A percentile compares a stretch with the other conserved stretches of the same genome.
phyloP scores from a whole-genome alignment of 2,329 filamentous ascomycete genomes.

The Dothidotthia symphoricarpi region DNA sequence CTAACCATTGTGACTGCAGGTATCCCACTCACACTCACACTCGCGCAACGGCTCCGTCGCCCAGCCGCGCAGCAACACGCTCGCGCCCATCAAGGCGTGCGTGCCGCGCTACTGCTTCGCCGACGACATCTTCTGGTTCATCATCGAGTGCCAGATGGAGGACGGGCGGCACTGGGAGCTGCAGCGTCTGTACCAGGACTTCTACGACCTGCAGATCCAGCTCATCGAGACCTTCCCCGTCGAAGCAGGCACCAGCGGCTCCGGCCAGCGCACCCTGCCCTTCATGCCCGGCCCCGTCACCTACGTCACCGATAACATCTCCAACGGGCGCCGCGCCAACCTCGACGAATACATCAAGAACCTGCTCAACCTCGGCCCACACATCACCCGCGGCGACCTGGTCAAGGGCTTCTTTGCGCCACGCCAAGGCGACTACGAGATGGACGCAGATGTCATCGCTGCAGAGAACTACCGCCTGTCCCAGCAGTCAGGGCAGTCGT shows the following conservation, averaged over 20 bases:
- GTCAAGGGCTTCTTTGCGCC: constrained; percentile 91
- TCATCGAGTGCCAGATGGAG: constrained; percentile 87
- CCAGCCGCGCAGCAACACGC: constrained; percentile 38
- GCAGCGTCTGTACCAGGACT: constrained; percentile 94
- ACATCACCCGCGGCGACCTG: constrained; percentile 80
- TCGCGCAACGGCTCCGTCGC: constrained; percentile 38
- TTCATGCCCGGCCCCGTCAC: constrained; percentile 99
- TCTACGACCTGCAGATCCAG: constrained; percentile 97
- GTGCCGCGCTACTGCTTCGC: constrained; percentile 94
- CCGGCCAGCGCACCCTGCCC: constrained; percentile 73
- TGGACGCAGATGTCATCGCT: constrained; percentile 65
- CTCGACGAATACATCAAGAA: constrained; percentile 95
- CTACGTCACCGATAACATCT: constrained; percentile 97
- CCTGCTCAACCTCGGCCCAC: constrained; percentile 74
- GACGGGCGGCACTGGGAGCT: constrained; percentile 91
- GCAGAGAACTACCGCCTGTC: constrained; percentile 74
- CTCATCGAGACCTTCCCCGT: constrained; percentile 87
- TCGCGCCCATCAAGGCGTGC: constrained; percentile 76
- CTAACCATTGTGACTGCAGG: constrained; percentile 18
- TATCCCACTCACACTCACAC: constrained; percentile 27
- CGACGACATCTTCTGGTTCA: constrained; percentile 98
- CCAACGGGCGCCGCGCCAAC: constrained; percentile 86
- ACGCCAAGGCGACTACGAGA: constrained; percentile 87
- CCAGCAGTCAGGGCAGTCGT: constrained; percentile 48
- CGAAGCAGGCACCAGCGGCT: constrained; percentile 82